A percentile compares a stretch with the other conserved stretches of the same genome.
phyloP scores from a whole-genome alignment of 2,329 filamentous ascomycete species.

The Scedosporium boydii region DNA sequence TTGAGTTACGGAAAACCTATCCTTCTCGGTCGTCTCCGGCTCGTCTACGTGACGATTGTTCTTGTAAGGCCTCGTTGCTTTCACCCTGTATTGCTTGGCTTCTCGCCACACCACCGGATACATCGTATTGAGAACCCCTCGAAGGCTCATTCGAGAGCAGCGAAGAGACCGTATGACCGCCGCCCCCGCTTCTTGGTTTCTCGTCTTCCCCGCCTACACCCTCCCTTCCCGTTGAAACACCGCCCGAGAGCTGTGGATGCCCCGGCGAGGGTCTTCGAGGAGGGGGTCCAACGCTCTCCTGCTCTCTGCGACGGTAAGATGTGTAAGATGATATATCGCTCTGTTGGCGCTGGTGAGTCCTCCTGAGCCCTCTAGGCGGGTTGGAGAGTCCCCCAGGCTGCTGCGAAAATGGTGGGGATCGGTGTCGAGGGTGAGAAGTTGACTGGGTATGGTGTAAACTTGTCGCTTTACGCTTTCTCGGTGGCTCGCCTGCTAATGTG shows the following conservation, averaged over 20 bases:
- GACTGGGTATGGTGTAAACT: conserved; percentile 30
- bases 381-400: conserved; percentile 18
- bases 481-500: conserved; percentile 57
- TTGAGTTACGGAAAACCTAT: neutral
- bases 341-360: conserved; percentile 53
- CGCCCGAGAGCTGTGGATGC: neutral
- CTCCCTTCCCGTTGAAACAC: neutral
- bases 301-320: conserved; percentile 26
- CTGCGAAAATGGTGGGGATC: conserved; percentile 2
- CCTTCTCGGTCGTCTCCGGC: neutral
- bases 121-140: conserved; percentile 5
- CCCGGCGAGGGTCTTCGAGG: conserved; percentile 2
- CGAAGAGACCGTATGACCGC: conserved; percentile 31
- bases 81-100: conserved; percentile 13
- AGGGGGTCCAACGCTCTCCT: conserved; percentile 23
- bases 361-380: conserved; percentile 42
- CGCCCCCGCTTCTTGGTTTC: conserved; percentile 11
- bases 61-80: neutral
- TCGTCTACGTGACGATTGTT: conserved; percentile 3
- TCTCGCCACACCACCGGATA: neutral
- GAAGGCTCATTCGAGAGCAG: conserved; percentile 30
- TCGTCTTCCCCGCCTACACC: neutral
- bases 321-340: conserved; percentile 52
- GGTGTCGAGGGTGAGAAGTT: conserved; percentile 23
- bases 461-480: conserved; percentile 74